Base-by-base conservation (phyloP, 2,329 filamentous ascomycete genomes). In the Coniella vitis region DNA sequence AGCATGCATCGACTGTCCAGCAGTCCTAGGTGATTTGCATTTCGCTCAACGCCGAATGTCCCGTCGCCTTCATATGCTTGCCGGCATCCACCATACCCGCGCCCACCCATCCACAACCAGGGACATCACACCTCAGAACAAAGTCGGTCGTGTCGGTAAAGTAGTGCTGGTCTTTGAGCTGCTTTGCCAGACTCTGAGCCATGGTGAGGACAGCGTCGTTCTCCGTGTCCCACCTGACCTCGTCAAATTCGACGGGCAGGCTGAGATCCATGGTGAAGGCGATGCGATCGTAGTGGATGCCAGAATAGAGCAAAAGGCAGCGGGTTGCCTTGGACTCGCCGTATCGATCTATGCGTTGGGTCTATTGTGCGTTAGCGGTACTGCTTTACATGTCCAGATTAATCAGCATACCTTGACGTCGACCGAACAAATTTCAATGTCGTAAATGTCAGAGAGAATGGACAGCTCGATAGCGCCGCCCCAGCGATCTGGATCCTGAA, bases 211-310 rank as follows among this genome's bases (percentile, higher is more conserved):
- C 78, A 57, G 85, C 84, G n/a, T 76, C 70, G 55, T 79, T 73
- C 35, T 67, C 65, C 1, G 67, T 66, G 9, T 70, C 65, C 75
- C 79, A 85, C 17, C 77, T 66, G 5, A 76, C 72, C 39, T 84
- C 78, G 61, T 97, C 91, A 55, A 84, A 79, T 21, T 93, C 86
- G 0, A 87, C 80, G 7, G 84, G 79, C 10, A 79, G 70, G 40
- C 77, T 72, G 5, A 79, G 69, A 50, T 70, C 74, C 38, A 71
- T 74, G 16, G 81, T 83, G 56, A 95, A 80, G 1, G 87, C 89
- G 52, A 96, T 84, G 7, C 87, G 84, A 65, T 96, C 91, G 67
- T 96, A 96, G 64, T 96, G 90, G 44, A 96, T 93, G 3, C 90
- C 90, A 0, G 86, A 91, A 67, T 95, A 96, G 0, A 95, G 83